Base-by-base conservation (phyloP, 2,329 filamentous ascomycete species). In the Penicillium sp. region DNA sequence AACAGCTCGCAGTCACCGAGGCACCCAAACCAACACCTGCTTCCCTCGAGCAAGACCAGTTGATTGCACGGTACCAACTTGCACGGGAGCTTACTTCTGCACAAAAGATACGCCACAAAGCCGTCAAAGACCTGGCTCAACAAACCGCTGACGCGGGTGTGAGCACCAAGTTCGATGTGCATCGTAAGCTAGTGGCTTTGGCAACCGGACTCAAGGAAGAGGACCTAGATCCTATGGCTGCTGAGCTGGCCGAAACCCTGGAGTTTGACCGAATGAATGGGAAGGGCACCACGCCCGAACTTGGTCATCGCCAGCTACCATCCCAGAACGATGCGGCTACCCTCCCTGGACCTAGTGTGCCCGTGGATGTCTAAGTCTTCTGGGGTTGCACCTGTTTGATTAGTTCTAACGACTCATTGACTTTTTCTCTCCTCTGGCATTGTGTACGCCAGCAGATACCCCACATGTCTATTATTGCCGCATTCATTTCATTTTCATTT, bases 151-250 rank as follows among this genome's bases (percentile, higher is more conserved):
- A 78, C 57, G 75, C 76, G 1, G 76, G 76, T 13, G 74, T 76
- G 18, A 74, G 74, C 57, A 76, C 75, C 42, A 77, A 75, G 50
- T 71, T 78, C 18, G 75, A 77, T 48, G 75, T 77, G 57, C 75
- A 78, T 58, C 72, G 77, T 42, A 78, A 74, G 57, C 67, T 79
- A 5, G 76, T 79, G 14, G 70, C 75, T 45, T 69, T 79, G 44
- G 77, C 77, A 11, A 79, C 77, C 0, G 75, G 76, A 0, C 63
- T 79, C 18, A 75, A 74, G 54, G 77, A 79, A 58, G 75, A 78
- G 47, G 75, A 78, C 18, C 65, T 79, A 9, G 77, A 79, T 53
- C 74, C 70, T 3, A 78, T 79, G 75, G 72, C 75, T 7, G 73
- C 69, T 29, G 77, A 79, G 56, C 59, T 79, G 52, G 71, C 76